These are phyloP conservation scores for Exophiala sideris DNA, from an alignment of 2,329 filamentous ascomycete species.

Conservation along the genomic window DNA sequence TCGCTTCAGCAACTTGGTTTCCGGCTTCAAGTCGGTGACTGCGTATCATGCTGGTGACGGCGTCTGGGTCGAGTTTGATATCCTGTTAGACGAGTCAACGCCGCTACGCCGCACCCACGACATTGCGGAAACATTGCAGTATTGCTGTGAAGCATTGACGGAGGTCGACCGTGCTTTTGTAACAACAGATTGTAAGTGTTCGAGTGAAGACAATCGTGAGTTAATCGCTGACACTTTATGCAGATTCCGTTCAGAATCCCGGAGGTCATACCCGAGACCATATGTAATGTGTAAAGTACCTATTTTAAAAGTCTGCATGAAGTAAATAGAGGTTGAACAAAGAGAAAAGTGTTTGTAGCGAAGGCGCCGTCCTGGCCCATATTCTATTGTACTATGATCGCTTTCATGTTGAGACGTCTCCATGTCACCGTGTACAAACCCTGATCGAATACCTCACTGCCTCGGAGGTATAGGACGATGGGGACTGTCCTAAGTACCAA, in stretches of 20 bases:
- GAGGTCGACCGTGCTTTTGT: slow-evolving; percentile 54
- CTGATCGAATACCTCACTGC: too few species aligned
- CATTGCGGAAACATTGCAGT: slow-evolving; percentile 61
- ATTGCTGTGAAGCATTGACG: slow-evolving; percentile 48
- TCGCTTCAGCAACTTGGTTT: slow-evolving; percentile 53
- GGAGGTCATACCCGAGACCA: slow-evolving; percentile 16
- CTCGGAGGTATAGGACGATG: too few species aligned
- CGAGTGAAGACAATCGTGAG: not conserved
- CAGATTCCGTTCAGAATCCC: slow-evolving; percentile 16
- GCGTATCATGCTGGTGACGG: slow-evolving; percentile 63
- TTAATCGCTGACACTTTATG: not conserved
- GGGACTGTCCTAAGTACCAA: too few species aligned
- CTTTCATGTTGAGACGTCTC: too few species aligned
- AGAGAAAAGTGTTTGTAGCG: too few species aligned
- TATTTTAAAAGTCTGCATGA: not conserved
- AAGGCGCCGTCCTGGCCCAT: too few species aligned
- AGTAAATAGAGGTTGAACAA: not conserved
- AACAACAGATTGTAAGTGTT: slow-evolving; percentile 47
- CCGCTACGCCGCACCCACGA: slow-evolving; percentile 55
- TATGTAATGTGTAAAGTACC: not conserved
- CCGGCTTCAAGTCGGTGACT: slow-evolving; percentile 53
- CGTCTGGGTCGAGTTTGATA: slow-evolving; percentile 61
- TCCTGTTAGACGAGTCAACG: slow-evolving; percentile 54
- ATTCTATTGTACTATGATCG: too few species aligned
- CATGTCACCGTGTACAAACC: too few species aligned